Conservation (phyloP, 2,329 filamentous ascomycete species). For the Aureobasidium leucospermi region DNA sequence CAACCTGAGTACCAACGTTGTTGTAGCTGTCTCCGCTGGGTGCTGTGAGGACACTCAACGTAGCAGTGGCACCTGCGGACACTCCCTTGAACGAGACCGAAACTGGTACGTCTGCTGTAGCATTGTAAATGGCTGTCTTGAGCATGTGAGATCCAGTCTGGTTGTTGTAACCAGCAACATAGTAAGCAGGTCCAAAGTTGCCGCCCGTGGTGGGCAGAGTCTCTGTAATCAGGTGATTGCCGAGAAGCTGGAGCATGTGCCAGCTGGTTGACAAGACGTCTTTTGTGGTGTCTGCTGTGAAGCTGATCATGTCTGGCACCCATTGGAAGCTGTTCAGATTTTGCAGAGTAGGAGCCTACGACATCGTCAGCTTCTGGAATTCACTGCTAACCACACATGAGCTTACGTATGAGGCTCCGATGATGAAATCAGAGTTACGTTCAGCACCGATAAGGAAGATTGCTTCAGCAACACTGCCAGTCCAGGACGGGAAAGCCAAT, state of each 20-base stretch:
- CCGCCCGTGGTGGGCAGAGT: constrained; percentile 32
- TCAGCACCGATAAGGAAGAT: constrained; percentile 39
- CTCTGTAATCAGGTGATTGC: constrained; percentile 29
- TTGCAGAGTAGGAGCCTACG: constrained; percentile 31
- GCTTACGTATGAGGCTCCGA: too few species aligned
- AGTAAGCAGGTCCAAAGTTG: constrained; percentile 34
- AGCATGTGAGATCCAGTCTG: constrained; percentile 29
- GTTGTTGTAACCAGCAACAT: constrained; percentile 33
- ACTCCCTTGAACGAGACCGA: constrained; percentile 29
- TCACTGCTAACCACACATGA: too few species aligned
- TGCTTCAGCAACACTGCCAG: constrained; percentile 55
- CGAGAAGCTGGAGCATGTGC: constrained; percentile 30
- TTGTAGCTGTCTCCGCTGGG: constrained; percentile 20
- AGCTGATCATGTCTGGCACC: constrained; percentile 31
- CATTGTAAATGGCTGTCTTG: constrained; percentile 42
- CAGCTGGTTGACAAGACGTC: constrained; percentile 21
- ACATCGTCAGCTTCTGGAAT: constrained; percentile 10
- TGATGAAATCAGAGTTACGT: too few species aligned
- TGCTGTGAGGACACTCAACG: constrained; percentile 36
- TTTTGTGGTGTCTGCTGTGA: constrained; percentile 27
- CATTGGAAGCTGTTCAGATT: constrained; percentile 20
- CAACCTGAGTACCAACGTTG: constrained; percentile 39
- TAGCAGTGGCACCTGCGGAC: constrained; percentile 24
- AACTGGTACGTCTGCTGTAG: constrained; percentile 32
- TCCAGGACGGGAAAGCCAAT: constrained; percentile 28